phyloP scores from a whole-genome alignment of 139 green algal genomes.

The Coccomyxa sp. region DNA sequence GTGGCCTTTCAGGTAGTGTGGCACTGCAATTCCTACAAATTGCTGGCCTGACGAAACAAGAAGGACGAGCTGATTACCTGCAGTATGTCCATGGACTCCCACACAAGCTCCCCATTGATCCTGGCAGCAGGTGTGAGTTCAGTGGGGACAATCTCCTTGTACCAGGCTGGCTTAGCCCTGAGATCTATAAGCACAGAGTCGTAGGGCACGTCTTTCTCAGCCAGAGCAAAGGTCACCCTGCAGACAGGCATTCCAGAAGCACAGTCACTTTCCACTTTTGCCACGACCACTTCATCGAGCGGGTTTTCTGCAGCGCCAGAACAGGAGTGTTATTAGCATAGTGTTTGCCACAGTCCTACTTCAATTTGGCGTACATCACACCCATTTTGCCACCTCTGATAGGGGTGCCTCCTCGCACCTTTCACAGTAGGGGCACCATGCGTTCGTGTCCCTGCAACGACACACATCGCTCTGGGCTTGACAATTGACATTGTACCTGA shows the following conservation, averaged over 20 bases:
- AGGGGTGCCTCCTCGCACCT: neutral
- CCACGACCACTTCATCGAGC: neutral
- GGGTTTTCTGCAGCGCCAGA: no score
- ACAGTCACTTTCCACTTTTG: neutral
- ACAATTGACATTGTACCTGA: no score
- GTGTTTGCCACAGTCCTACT: no score
- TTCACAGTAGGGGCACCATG: slow-evolving; percentile 31
- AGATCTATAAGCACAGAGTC: slow-evolving; percentile 34
- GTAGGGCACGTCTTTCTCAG: slow-evolving; percentile 29
- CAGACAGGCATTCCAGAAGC: neutral
- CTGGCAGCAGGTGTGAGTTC: slow-evolving; percentile 11
- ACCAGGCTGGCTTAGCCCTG: slow-evolving; percentile 32
- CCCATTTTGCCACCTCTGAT: no score
- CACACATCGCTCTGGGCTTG: no score
- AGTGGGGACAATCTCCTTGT: slow-evolving; percentile 21
- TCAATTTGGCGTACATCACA: no score
- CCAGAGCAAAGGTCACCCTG: slow-evolving; percentile 6
- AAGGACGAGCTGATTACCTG: neutral
- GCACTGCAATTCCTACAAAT: no score
- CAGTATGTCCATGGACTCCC: slow-evolving; percentile 28
- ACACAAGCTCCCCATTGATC: slow-evolving; percentile 28
- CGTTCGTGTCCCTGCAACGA: slow-evolving; percentile 22
- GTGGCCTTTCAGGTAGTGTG: no score
- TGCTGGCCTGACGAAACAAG: no score
- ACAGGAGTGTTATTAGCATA: no score